Evolutionary conservation across 163 green algal species (phyloP).

Genomic region (Scenedesmus sp.): DNA sequence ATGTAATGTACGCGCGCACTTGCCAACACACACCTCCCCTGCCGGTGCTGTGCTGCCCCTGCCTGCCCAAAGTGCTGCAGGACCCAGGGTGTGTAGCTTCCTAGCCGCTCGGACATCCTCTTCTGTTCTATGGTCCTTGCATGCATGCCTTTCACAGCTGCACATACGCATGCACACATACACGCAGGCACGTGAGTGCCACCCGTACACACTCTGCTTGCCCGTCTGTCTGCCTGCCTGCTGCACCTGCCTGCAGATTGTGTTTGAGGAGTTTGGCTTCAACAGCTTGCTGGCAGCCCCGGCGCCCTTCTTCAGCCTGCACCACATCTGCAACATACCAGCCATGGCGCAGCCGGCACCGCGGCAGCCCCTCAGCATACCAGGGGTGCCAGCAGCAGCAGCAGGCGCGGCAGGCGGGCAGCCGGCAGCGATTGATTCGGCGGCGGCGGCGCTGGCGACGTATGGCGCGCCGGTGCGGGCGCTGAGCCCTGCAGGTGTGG

Average conservation of each 20-base stretch:
- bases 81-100: too few species aligned
- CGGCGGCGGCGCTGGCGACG: constrained; percentile 24
- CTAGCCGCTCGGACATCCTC: too few species aligned
- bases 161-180: background rate
- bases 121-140: too few species aligned
- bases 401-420: constrained; percentile 24
- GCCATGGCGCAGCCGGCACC: background rate
- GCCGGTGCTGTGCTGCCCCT: too few species aligned
- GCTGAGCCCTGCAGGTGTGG: background rate
- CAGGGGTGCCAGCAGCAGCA: background rate
- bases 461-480: background rate
- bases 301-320: constrained; percentile 72
- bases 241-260: constrained; percentile 67
- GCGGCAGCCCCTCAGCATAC: constrained; percentile 4
- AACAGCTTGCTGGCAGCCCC: constrained; percentile 70
- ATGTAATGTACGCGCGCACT: background rate
- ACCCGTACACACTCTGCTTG: background rate
- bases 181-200: background rate
- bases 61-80: too few species aligned
- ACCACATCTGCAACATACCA: constrained; percentile 51
- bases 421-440: background rate
- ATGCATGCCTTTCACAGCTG: background rate
- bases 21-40: too few species aligned
- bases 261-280: constrained; percentile 96
- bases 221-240: background rate